These are phyloP conservation scores for Arthrobotrys entomopaga DNA, from an alignment of 2,329 filamentous ascomycete genomes.

Conservation along the genomic window DNA sequence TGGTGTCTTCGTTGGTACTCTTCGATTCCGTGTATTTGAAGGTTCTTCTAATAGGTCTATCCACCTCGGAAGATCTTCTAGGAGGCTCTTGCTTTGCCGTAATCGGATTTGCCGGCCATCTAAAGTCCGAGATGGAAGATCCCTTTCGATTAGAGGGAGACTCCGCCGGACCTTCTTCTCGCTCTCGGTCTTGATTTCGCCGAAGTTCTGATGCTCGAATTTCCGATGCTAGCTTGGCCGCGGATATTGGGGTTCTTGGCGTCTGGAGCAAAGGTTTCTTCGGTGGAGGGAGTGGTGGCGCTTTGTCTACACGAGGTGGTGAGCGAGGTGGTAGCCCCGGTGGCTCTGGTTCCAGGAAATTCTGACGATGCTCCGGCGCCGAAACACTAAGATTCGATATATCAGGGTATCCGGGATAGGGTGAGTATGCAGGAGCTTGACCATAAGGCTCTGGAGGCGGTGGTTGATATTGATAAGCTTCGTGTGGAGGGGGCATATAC, in stretches of 20 bases:
- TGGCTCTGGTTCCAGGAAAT: conserved; percentile 1
- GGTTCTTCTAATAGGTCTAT: conserved; percentile 19
- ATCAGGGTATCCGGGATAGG: conserved; percentile 39
- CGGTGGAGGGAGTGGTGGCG: conserved; percentile 28
- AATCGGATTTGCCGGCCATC: conserved; percentile 41
- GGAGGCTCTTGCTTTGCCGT: conserved; percentile 27
- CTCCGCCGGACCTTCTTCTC: conserved; percentile 1
- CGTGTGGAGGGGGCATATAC: conserved; percentile 42
- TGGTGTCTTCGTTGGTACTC: conserved; percentile 16
- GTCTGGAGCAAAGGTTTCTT: conserved; percentile 41
- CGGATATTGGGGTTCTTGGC: neutral
- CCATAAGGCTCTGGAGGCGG: conserved; percentile 24
- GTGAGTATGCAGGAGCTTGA: conserved; percentile 36
- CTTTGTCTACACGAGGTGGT: conserved; percentile 20
- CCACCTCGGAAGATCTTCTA: conserved; percentile 14
- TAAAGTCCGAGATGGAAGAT: conserved; percentile 40
- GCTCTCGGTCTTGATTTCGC: conserved; percentile 2
- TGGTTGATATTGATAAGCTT: conserved; percentile 24
- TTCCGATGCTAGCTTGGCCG: conserved; percentile 8
- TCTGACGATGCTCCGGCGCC: conserved; percentile 4
- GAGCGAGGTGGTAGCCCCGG: conserved; percentile 16
- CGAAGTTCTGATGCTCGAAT: conserved; percentile 20
- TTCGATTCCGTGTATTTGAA: conserved; percentile 26
- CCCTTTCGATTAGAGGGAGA: conserved; percentile 28
- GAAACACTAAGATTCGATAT: conserved; percentile 40